phyloP scores from a whole-genome alignment of 768 basidiomycete species.

The Naganishia friedmannii region DNA sequence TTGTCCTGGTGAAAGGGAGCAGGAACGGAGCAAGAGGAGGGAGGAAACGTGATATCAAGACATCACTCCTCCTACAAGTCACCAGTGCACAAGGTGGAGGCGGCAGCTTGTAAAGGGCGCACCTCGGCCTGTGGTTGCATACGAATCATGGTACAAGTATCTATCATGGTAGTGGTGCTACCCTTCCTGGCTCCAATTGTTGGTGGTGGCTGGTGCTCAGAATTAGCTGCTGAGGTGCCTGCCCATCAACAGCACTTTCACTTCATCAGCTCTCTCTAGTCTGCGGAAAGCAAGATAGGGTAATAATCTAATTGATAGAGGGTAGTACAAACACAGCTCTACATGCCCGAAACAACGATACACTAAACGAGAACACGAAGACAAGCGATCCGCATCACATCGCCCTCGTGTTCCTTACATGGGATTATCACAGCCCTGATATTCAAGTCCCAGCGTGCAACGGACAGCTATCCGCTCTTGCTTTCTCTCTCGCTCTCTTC shows the following conservation, averaged over 20 bases:
- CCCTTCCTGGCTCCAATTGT: too few species aligned
- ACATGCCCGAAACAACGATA: neutral
- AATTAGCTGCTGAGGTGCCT: too few species aligned
- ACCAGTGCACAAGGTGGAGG: neutral
- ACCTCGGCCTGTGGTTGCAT: neutral
- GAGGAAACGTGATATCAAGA: slow-evolving; percentile 5
- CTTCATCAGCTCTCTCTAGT: too few species aligned
- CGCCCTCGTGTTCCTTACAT: neutral
- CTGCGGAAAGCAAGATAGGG: too few species aligned
- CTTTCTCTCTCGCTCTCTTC: neutral
- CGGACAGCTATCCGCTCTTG: neutral
- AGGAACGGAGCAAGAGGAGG: neutral
- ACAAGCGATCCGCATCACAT: slow-evolving; percentile 1
- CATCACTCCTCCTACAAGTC: too few species aligned
- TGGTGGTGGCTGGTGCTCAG: too few species aligned
- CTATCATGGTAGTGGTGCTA: too few species aligned
- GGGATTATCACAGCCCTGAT: slow-evolving; percentile 7
- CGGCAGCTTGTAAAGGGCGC: neutral
- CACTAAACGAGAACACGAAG: neutral
- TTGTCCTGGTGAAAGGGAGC: neutral
- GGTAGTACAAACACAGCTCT: neutral
- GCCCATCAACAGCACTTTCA: too few species aligned
- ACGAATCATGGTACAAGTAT: too few species aligned
- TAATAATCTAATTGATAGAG: slow-evolving; percentile 2
- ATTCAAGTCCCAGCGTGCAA: neutral